Percentiles rank a stretch among this genome's conserved stretches.
phyloP scores from a whole-genome alignment of 2,329 filamentous ascomycete species.

The Lithohypha guttulata region DNA sequence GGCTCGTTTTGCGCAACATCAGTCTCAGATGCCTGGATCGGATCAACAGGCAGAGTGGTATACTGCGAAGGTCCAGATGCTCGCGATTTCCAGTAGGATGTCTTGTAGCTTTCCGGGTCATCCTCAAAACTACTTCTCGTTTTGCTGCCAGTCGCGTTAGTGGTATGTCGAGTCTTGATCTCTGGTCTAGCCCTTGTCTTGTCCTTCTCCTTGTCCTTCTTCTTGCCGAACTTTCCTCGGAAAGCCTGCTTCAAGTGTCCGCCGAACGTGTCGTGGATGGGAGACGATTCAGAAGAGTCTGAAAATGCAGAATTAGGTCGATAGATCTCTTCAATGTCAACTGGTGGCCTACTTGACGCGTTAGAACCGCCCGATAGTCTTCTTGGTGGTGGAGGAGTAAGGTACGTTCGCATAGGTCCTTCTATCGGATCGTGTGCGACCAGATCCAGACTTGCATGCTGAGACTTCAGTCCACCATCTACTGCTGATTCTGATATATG shows the following conservation, averaged over 20 bases:
- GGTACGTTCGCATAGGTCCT: slow-evolving; percentile 5
- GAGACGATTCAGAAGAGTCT: slow-evolving; percentile 2
- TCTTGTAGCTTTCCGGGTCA: slow-evolving; percentile 3
- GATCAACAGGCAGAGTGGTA: neutral
- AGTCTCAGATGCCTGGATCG: neutral
- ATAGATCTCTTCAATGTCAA: neutral
- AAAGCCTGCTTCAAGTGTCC: slow-evolving; percentile 3
- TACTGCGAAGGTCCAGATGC: neutral
- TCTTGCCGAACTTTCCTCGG: slow-evolving; percentile 1
- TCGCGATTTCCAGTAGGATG: slow-evolving; percentile 1
- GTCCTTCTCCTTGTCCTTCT: neutral
- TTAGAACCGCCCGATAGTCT: neutral
- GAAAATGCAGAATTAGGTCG: slow-evolving; percentile 2
- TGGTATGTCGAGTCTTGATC: no score
- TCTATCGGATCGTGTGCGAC: slow-evolving; percentile 4
- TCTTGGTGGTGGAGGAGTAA: neutral
- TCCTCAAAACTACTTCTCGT: neutral
- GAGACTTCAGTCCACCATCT: neutral
- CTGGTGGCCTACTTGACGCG: neutral
- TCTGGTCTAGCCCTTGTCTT: neutral
- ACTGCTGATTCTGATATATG: neutral
- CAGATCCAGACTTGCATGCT: slow-evolving; percentile 3
- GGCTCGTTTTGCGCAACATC: neutral
- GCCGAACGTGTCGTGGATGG: slow-evolving; percentile 1
- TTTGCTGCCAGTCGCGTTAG: no score